Evolutionary conservation across 2,329 filamentous ascomycete genomes (phyloP).

Genomic region (Leptosphaerulina australis): DNA sequence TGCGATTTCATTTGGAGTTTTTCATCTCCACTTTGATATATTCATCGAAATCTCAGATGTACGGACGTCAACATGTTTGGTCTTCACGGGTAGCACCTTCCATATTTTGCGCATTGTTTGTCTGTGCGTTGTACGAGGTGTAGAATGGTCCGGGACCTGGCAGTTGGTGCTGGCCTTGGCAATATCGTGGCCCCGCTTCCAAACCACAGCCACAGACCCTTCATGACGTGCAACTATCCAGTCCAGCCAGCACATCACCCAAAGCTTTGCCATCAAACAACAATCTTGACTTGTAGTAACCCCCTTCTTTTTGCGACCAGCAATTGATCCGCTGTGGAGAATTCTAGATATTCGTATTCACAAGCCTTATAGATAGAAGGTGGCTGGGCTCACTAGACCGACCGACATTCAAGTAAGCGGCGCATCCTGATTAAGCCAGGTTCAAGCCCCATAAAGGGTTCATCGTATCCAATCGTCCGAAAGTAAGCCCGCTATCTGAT

Average conservation of each 20-base stretch:
- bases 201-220: conserved; percentile 10
- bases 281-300: not conserved
- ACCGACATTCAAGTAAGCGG: conserved; percentile 15
- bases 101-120: not conserved
- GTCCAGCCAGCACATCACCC: not conserved
- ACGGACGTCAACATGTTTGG: not conserved
- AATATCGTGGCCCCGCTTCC: conserved; percentile 13
- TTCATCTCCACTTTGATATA: not conserved
- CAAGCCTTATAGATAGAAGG: not conserved
- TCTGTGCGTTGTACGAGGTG: conserved; percentile 13
- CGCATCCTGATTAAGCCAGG: conserved; percentile 15
- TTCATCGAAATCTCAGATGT: not conserved
- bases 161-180: conserved; percentile 14
- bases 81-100: conserved; percentile 8
- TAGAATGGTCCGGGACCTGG: conserved; percentile 13
- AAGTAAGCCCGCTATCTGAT: conserved; percentile 5
- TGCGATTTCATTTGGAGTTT: not conserved
- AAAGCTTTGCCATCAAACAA: not conserved
- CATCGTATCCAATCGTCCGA: conserved; percentile 16
- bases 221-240: conserved; percentile 7
- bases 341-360: not conserved
- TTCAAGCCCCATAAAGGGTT: conserved; percentile 8
- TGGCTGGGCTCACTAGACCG: conserved; percentile 13
- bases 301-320: not conserved
- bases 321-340: not conserved